Percentiles rank a stretch among this genome's conserved stretches.
Conservation (phyloP, 805 yeast genomes). For the Lachancea waltii region DNA sequence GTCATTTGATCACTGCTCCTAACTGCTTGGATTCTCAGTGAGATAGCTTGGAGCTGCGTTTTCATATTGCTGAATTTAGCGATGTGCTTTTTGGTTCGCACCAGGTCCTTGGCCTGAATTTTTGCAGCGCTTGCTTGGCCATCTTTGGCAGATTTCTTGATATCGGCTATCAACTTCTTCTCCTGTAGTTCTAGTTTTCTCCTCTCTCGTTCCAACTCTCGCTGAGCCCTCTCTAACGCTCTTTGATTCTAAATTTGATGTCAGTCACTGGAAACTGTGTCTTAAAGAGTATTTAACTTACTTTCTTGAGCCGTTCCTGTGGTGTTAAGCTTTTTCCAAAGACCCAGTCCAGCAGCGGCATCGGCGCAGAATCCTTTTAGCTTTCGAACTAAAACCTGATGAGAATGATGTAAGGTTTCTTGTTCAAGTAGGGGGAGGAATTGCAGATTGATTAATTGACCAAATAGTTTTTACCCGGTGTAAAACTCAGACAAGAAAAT, state of each 20-base stretch:
- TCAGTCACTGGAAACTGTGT: constrained; percentile 1
- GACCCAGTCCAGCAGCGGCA: constrained; percentile 84
- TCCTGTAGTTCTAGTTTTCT: constrained; percentile 85
- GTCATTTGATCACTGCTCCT: constrained; percentile 95
- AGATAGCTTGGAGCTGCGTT: constrained; percentile 92
- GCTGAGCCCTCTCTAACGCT: constrained; percentile 86
- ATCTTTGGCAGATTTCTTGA: constrained; percentile 83
- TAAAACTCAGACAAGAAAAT: background rate
- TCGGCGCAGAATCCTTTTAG: constrained; percentile 15
- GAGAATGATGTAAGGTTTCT: too few relatives aligned
- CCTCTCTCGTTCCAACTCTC: constrained; percentile 87
- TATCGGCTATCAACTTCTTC: constrained; percentile 76
- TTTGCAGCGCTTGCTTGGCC: constrained; percentile 87
- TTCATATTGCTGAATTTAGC: constrained; percentile 89
- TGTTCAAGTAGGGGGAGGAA: too few relatives aligned
- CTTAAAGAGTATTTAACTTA: constrained; percentile 19
- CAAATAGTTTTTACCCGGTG: constrained; percentile 2
- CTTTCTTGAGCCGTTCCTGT: constrained; percentile 83
- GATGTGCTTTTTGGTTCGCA: constrained; percentile 74
- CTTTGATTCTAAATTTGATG: constrained; percentile 64
- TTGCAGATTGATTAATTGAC: too few relatives aligned
- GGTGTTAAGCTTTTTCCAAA: constrained; percentile 93
- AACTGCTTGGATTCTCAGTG: constrained; percentile 84
- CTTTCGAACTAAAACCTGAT: too few relatives aligned
- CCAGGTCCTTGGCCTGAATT: constrained; percentile 92